A percentile compares a stretch with the other conserved stretches of the same genome.
Evolutionary conservation across 2,329 filamentous ascomycete genomes (phyloP).

Genomic region (Trichoderma hamatum): DNA sequence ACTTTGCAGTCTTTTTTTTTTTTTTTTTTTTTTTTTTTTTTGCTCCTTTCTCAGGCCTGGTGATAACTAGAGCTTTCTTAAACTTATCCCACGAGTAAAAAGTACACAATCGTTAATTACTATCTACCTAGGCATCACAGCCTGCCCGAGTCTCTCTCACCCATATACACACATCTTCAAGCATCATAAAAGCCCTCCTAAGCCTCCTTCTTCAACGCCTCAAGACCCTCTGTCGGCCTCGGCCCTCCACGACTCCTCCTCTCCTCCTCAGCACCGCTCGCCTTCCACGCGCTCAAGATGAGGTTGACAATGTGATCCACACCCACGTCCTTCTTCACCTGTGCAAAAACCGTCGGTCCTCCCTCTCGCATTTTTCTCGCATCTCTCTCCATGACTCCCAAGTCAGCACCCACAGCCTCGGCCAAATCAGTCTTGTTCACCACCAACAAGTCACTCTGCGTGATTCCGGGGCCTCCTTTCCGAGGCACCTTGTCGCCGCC

Average conservation of each 20-base stretch:
- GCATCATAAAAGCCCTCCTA: neutral
- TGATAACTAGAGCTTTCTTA: neutral
- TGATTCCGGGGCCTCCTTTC: slow-evolving; percentile 96
- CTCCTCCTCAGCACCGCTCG: slow-evolving; percentile 74
- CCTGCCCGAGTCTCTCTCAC: neutral
- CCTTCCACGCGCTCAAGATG: slow-evolving; percentile 90
- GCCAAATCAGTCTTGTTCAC: slow-evolving; percentile 98
- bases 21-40: no score
- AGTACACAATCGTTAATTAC: neutral
- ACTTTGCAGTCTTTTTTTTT: no score
- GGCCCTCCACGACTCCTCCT: slow-evolving; percentile 59
- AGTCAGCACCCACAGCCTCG: slow-evolving; percentile 84
- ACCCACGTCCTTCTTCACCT: slow-evolving; percentile 90
- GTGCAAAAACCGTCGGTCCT: slow-evolving; percentile 91
- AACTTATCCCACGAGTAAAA: neutral
- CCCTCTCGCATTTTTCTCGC: slow-evolving; percentile 93
- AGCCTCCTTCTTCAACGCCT: slow-evolving; percentile 43
- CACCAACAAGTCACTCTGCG: slow-evolving; percentile 88
- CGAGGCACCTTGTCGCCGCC: slow-evolving; percentile 96
- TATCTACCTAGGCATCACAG: neutral
- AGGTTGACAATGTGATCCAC: slow-evolving; percentile 86
- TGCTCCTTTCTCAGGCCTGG: no score
- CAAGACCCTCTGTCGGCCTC: slow-evolving; percentile 58
- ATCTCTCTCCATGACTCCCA: slow-evolving; percentile 93
- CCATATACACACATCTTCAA: neutral